A percentile compares a stretch with the other conserved stretches of the same genome.
Conservation (phyloP, 495 filamentous ascomycete species). For the Elasticomyces elasticus region DNA sequence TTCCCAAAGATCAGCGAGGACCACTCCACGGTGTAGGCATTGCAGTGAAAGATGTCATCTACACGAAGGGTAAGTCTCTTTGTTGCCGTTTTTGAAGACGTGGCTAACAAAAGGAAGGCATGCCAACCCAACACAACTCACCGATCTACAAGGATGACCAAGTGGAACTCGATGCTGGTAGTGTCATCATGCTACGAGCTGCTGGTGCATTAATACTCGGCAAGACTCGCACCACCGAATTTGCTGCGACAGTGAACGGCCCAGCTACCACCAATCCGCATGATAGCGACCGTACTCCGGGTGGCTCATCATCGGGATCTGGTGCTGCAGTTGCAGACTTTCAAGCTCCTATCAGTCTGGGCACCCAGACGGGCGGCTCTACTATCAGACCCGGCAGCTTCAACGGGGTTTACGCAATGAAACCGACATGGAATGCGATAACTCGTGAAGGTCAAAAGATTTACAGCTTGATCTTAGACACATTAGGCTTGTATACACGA, state of each 20-base stretch:
- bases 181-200: conserved; percentile 35
- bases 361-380: conserved; percentile 44
- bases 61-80: conserved; percentile 34
- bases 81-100: neutral
- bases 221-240: conserved; percentile 44
- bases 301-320: conserved; percentile 45
- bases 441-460: conserved; percentile 42
- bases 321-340: conserved; percentile 44
- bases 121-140: conserved; percentile 45
- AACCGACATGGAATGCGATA: conserved; percentile 48
- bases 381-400: conserved; percentile 42
- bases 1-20: conserved; percentile 38
- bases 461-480: conserved; percentile 43
- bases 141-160: conserved; percentile 37
- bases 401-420: conserved; percentile 45
- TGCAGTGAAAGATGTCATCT: conserved; percentile 49
- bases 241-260: conserved; percentile 36
- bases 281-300: conserved; percentile 39
- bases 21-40: conserved; percentile 46
- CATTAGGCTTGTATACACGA: conserved; percentile 43
- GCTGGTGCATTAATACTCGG: conserved; percentile 44
- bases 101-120: conserved; percentile 18
- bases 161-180: conserved; percentile 33
- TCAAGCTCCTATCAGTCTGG: conserved; percentile 40
- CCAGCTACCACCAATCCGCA: conserved; percentile 39